phyloP scores from a whole-genome alignment of 306 rosid species.

The Quercus gilva region DNA sequence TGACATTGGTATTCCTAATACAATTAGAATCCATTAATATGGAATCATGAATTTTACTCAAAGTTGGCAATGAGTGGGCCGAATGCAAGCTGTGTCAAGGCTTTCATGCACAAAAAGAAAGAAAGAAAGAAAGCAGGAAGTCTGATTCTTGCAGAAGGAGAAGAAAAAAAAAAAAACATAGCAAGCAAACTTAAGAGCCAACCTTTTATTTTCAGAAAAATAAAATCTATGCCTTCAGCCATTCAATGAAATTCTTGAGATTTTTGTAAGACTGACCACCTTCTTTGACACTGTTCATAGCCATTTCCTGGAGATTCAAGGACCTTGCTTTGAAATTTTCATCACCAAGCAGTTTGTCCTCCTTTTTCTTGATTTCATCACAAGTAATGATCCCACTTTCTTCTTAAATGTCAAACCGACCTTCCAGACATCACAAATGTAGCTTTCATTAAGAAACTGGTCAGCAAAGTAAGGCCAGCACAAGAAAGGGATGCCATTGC shows the following conservation, averaged over 20 bases:
- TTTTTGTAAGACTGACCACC: slow-evolving; percentile 23
- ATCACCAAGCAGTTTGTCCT: slow-evolving; percentile 11
- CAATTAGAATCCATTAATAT: no score
- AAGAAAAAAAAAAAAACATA: no score
- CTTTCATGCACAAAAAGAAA: no score
- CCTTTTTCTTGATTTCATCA: slow-evolving; percentile 12
- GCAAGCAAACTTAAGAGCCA: no score
- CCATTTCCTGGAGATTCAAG: not conserved
- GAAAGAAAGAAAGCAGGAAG: no score
- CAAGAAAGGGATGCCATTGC: slow-evolving; percentile 27
- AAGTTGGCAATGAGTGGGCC: no score
- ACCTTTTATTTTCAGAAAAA: no score
- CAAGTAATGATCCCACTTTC: slow-evolving; percentile 1
- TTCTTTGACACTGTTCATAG: slow-evolving; percentile 8
- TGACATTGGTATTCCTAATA: no score
- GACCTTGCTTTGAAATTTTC: slow-evolving; percentile 10
- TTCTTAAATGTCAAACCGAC: slow-evolving; percentile 15
- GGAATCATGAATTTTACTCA: no score
- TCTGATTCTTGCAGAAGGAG: no score
- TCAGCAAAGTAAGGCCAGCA: slow-evolving; percentile 32
- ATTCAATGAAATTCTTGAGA: slow-evolving; percentile 15
- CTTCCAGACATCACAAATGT: no score
- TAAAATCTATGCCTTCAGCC: slow-evolving; percentile 12
- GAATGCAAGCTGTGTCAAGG: no score
- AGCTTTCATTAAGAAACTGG: slow-evolving; percentile 19